Evolutionary conservation across 1,139 yeast species (phyloP), one percentile per base, ranked within the genome.

Genomic region (Blastobotrys indianensis): DNA sequence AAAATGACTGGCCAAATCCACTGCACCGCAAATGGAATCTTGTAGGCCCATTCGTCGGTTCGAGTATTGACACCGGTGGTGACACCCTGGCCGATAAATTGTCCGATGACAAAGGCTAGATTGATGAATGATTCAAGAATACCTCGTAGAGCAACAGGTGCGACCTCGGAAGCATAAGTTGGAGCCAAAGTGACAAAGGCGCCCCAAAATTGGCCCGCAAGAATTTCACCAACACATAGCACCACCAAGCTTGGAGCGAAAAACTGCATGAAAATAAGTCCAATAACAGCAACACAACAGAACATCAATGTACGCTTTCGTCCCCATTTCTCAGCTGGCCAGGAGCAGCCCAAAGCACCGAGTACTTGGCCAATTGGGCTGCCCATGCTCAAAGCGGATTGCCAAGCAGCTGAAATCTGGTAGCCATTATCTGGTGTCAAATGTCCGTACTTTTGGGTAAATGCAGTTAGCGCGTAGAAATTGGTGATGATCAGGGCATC

Each of bases 1-100:
- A 78, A 68, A 15, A 78, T 80, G 46, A 76, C 52, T 1, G 83
- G 82, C 83, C 84, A 80, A 8, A 73, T 57, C 45, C 47, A 61
- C 79, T 47, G 82, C 77, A 39, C 38, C 30, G 42, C 54, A 34
- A 25, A 67, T 64, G 49, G 53, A 20, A 50, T 47, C 35, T 43
- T 40, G 44, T 51, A 53, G 4, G 54, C 51, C 47, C 50, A 50
- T 23, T 44, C 34, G 34, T 43, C 49, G 4, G 34, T 30, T 16
- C 47, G 47, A 36, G 32, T 43, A 6, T 60, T 48, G 46, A 61
- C 50, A 7, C 68, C 74, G 44, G 65, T 66, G 45, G 70, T 57
- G 15, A 73, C 68, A 41, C 74, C 72, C 37, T 72, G 60, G 11
- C 71, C 61, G 45, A 72, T 61, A 39, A 73, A 60, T 51, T 72